A percentile compares a stretch with the other conserved stretches of the same genome.
phyloP scores from a whole-genome alignment of 805 yeast genomes.

The Saturnispora kantuleensis region DNA sequence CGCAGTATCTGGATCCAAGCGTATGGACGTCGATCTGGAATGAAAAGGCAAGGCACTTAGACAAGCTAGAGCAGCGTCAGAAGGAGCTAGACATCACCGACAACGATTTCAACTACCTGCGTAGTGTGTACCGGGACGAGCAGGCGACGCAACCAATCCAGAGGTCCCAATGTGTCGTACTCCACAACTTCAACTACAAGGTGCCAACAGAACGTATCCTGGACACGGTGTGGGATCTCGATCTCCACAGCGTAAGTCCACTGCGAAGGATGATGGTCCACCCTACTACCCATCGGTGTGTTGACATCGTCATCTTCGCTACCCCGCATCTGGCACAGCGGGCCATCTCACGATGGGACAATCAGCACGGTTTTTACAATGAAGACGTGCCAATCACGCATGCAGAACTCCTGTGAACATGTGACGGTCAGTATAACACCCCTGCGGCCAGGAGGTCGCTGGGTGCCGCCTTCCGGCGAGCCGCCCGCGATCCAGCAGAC shows the following conservation, averaged over 20 bases:
- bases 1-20: no score
- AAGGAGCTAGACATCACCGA: not conserved
- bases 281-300: not conserved
- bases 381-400: not conserved
- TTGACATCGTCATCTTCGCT: conserved; percentile 4
- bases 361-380: conserved; percentile 4
- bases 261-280: not conserved
- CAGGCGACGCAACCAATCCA: not conserved
- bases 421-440: no score
- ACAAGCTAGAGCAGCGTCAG: not conserved
- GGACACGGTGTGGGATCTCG: conserved; percentile 4
- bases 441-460: not conserved
- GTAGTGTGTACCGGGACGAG: no score
- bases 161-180: conserved; percentile 4
- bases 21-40: not conserved
- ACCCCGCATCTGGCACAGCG: not conserved
- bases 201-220: not conserved
- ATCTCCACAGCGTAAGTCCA: not conserved
- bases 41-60: not conserved
- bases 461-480: conserved; percentile 1
- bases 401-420: not conserved
- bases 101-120: not conserved
- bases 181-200: conserved; percentile 2
- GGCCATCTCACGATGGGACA: conserved; percentile 3
- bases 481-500: conserved; percentile 1